Percentiles rank a stretch among this genome's conserved stretches.
These are phyloP conservation scores for Stevia rebaudiana DNA, from an alignment of 140 eudicot genomes.

Conservation along the genomic window DNA sequence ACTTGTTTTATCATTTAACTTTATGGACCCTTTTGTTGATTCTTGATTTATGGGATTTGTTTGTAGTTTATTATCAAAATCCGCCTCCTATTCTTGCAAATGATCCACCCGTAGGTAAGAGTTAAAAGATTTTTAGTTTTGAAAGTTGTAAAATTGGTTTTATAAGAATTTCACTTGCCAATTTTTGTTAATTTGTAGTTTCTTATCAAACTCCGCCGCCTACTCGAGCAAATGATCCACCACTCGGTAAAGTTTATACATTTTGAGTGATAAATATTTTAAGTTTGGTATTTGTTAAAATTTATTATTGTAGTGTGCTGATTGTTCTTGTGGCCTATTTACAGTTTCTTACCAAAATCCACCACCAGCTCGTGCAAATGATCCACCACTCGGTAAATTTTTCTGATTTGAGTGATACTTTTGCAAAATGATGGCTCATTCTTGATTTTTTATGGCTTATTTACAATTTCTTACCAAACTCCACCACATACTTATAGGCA, in stretches of 20 bases:
- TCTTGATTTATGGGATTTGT: slow-evolving; percentile 4
- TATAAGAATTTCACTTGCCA: background rate
- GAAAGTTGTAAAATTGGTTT: background rate
- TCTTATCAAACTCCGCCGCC: slow-evolving; percentile 20
- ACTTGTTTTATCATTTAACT: background rate
- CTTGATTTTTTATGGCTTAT: slow-evolving; percentile 4
- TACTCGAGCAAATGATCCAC: slow-evolving; percentile 4
- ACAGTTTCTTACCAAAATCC: slow-evolving; percentile 11
- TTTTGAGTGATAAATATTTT: background rate
- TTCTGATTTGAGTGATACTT: background rate
- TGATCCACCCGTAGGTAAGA: slow-evolving; percentile 15
- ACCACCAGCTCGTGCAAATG: background rate
- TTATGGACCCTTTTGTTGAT: background rate
- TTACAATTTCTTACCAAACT: background rate
- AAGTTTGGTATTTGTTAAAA: background rate
- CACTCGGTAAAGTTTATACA: background rate
- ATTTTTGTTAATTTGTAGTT: slow-evolving; percentile 10
- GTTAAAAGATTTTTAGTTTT: no score
- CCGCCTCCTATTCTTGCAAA: slow-evolving; percentile 23
- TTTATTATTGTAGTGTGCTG: background rate
- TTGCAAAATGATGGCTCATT: background rate
- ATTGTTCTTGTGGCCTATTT: slow-evolving; percentile 3
- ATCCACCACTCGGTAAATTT: background rate
- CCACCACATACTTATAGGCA: no score
- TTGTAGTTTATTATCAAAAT: slow-evolving; percentile 14